Percentiles rank a stretch among this genome's conserved stretches.
Conservation (phyloP, 768 basidiomycete species). For the Termitomyces sp. region DNA sequence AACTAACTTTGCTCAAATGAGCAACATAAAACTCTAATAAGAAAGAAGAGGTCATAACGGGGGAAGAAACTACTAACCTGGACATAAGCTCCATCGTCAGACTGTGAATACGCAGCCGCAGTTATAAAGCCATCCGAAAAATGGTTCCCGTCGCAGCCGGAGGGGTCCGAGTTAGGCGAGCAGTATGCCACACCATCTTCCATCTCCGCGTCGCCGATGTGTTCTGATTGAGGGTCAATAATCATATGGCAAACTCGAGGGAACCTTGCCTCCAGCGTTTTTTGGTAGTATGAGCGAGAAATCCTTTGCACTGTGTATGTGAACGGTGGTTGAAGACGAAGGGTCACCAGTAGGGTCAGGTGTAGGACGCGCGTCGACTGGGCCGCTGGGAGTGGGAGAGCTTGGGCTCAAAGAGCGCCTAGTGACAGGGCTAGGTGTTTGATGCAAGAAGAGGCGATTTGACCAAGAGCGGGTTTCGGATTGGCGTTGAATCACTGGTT, state of each 20-base stretch:
- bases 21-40: not conserved
- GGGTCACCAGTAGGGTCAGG: conserved; percentile 19
- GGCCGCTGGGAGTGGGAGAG: not conserved
- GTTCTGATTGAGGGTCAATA: conserved; percentile 5
- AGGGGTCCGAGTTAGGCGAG: conserved; percentile 4
- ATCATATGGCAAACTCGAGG: not conserved
- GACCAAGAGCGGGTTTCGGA: conserved; percentile 1
- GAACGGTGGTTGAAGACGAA: conserved; percentile 17
- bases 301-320: conserved; percentile 12
- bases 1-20: not conserved
- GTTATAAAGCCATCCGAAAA: conserved; percentile 17
- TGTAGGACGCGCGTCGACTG: conserved; percentile 13
- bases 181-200: conserved; percentile 16
- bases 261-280: conserved; percentile 7
- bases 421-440: not conserved
- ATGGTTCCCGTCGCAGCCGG: conserved; percentile 6
- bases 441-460: not conserved
- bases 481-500: not conserved
- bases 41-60: not conserved
- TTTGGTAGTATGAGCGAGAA: conserved; percentile 18
- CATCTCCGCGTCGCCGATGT: conserved; percentile 17
- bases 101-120: conserved; percentile 12
- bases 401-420: not conserved
- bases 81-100: conserved; percentile 16
- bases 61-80: conserved; percentile 10